phyloP scores from a whole-genome alignment of 2,329 filamentous ascomycete genomes.

The Beauveria pseudobassiana region DNA sequence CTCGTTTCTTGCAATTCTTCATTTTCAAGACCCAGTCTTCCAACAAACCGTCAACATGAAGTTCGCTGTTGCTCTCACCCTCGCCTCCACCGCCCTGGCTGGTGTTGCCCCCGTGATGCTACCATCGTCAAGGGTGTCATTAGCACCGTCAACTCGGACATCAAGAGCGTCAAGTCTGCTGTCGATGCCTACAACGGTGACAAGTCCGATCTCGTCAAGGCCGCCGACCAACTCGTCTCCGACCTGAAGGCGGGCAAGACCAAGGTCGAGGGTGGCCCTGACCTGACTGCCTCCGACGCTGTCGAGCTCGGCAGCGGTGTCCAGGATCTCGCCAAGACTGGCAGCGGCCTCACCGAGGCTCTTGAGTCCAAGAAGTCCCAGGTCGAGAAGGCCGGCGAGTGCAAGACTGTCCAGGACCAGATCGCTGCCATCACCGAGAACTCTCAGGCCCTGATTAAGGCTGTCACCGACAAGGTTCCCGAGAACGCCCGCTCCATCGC shows the following conservation, averaged over 20 bases:
- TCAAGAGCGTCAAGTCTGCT: constrained; percentile 4
- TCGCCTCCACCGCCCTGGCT: constrained; percentile 7
- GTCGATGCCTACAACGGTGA: constrained; percentile 11
- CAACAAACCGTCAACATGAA: constrained; percentile 13
- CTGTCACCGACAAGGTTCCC: constrained; percentile 20
- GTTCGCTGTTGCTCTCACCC: constrained; percentile 6
- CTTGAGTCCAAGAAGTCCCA: constrained; percentile 17
- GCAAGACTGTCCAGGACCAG: constrained; percentile 18
- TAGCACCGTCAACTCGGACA: neutral
- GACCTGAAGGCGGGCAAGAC: constrained; percentile 10
- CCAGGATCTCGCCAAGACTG: neutral
- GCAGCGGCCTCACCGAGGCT: constrained; percentile 30
- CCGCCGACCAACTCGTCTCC: constrained; percentile 8
- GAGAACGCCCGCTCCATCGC: constrained; percentile 19
- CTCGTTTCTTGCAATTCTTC: constrained; percentile 9
- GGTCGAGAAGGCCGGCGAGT: constrained; percentile 21
- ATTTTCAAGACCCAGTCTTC: neutral
- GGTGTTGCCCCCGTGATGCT: constrained; percentile 7
- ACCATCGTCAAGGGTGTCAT: constrained; percentile 1
- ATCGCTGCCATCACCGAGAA: constrained; percentile 15
- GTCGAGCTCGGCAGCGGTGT: constrained; percentile 1
- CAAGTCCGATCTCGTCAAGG: constrained; percentile 11
- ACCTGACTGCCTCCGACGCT: neutral
- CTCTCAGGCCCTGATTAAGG: constrained; percentile 20
- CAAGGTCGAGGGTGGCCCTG: neutral